Conservation (phyloP, 495 filamentous ascomycete species). For the Jackrogersella minutella region DNA sequence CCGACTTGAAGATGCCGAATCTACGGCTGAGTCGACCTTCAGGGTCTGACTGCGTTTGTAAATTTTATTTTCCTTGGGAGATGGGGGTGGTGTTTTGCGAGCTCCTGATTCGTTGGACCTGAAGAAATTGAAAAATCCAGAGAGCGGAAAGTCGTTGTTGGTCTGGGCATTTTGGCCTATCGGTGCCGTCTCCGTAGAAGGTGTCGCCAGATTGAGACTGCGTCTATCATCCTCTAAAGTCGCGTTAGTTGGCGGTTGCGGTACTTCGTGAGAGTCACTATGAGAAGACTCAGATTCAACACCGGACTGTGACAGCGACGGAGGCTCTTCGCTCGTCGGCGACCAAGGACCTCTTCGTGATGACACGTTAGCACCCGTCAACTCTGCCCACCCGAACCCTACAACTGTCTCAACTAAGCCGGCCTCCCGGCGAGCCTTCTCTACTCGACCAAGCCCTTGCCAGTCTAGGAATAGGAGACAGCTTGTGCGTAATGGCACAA, state of each 20-base stretch:
- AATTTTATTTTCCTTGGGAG: slow-evolving; percentile 69
- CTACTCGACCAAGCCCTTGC: slow-evolving; percentile 89
- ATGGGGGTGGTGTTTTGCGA: slow-evolving; percentile 42
- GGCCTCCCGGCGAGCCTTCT: slow-evolving; percentile 92
- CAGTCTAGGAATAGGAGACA: slow-evolving; percentile 97
- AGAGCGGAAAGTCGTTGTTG: slow-evolving; percentile 59
- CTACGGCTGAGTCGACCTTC: slow-evolving; percentile 48
- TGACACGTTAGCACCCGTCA: slow-evolving; percentile 76
- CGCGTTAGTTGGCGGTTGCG: slow-evolving; percentile 65
- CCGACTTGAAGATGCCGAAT: slow-evolving; percentile 48
- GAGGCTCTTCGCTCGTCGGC: slow-evolving; percentile 39
- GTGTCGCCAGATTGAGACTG: slow-evolving; percentile 51
- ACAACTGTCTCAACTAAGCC: slow-evolving; percentile 90
- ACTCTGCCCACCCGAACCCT: slow-evolving; percentile 92
- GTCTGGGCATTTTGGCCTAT: slow-evolving; percentile 38
- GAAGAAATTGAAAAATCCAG: slow-evolving; percentile 71
- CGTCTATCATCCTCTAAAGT: slow-evolving; percentile 61
- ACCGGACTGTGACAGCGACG: slow-evolving; percentile 25
- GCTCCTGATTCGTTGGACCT: slow-evolving; percentile 47
- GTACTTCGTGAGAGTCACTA: slow-evolving; percentile 58
- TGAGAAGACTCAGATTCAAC: slow-evolving; percentile 30
- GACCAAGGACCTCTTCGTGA: slow-evolving; percentile 49
- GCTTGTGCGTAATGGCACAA: slow-evolving; percentile 92
- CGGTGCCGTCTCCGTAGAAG: slow-evolving; percentile 27
- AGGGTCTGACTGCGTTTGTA: slow-evolving; percentile 81